phyloP scores from a whole-genome alignment of 805 yeast genomes.

The Candida chauliodis region DNA sequence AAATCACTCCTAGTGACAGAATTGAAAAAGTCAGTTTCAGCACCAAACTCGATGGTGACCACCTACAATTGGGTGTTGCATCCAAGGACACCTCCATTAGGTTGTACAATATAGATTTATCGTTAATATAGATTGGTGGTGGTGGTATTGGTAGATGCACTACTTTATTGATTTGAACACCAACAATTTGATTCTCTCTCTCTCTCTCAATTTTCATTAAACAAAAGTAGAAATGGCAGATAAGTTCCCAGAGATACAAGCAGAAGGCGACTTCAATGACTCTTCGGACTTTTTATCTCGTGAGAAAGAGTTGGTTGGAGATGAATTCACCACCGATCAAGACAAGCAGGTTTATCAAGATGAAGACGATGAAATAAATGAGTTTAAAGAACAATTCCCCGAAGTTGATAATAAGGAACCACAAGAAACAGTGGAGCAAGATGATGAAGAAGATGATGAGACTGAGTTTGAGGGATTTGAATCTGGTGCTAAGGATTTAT shows the following conservation, averaged over 20 bases:
- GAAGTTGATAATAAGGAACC: slow-evolving; percentile 35
- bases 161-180: too few relatives aligned
- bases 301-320: slow-evolving; percentile 66
- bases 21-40: slow-evolving; percentile 63
- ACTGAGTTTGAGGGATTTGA: slow-evolving; percentile 40
- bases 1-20: slow-evolving; percentile 57
- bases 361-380: slow-evolving; percentile 46
- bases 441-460: slow-evolving; percentile 29
- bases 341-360: slow-evolving; percentile 48
- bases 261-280: slow-evolving; percentile 34
- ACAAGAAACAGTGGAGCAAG: slow-evolving; percentile 15
- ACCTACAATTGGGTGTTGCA: slow-evolving; percentile 51
- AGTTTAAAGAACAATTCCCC: slow-evolving; percentile 64
- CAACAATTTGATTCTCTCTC: neutral
- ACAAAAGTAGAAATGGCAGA: slow-evolving; percentile 63
- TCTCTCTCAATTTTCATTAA: neutral
- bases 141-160: too few relatives aligned
- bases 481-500: slow-evolving; percentile 15
- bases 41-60: slow-evolving; percentile 13
- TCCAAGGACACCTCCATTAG: slow-evolving; percentile 66
- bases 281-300: slow-evolving; percentile 61
- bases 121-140: neutral
- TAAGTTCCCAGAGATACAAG: slow-evolving; percentile 69
- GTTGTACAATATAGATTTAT: slow-evolving; percentile 21
- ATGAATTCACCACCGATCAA: slow-evolving; percentile 64